Conservation (phyloP, 2,329 filamentous ascomycete species). For the Exophiala aquamarina region DNA sequence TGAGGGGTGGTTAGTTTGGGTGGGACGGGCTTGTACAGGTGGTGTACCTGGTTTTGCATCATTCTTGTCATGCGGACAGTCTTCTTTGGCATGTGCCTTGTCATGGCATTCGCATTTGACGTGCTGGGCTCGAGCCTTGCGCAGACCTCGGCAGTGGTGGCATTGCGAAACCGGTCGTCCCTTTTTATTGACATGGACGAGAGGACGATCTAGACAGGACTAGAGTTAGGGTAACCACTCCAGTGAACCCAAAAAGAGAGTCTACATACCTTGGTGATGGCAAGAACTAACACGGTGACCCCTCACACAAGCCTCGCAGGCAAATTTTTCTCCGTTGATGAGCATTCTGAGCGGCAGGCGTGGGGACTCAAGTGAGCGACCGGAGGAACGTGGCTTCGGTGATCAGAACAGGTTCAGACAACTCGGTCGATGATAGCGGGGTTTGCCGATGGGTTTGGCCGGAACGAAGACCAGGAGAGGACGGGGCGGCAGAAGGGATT, state of each 20-base stretch:
- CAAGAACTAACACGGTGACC: slow-evolving; percentile 99
- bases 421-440: too few relatives aligned
- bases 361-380: background rate
- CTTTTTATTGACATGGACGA: slow-evolving; percentile 96
- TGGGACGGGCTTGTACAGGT: background rate
- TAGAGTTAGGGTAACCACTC: slow-evolving; percentile 15
- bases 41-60: slow-evolving; percentile 35
- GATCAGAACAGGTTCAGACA: background rate
- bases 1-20: slow-evolving; percentile 10
- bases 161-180: slow-evolving; percentile 97
- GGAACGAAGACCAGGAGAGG: background rate
- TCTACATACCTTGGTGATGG: slow-evolving; percentile 81
- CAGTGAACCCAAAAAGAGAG: slow-evolving; percentile 1
- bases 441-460: too few relatives aligned
- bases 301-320: slow-evolving; percentile 96
- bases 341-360: slow-evolving; percentile 55
- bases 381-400: background rate
- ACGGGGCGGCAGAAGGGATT: background rate
- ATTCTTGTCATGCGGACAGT: slow-evolving; percentile 34
- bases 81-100: slow-evolving; percentile 56
- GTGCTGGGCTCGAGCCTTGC: slow-evolving; percentile 93
- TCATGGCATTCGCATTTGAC: slow-evolving; percentile 96
- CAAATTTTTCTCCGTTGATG: slow-evolving; percentile 94
- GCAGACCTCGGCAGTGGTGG: slow-evolving; percentile 90
- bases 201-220: slow-evolving; percentile 69